Evolutionary conservation across 176 grass and related monocot species (phyloP), one percentile per base, ranked within the genome.

Genomic region (Stipa capillata): DNA sequence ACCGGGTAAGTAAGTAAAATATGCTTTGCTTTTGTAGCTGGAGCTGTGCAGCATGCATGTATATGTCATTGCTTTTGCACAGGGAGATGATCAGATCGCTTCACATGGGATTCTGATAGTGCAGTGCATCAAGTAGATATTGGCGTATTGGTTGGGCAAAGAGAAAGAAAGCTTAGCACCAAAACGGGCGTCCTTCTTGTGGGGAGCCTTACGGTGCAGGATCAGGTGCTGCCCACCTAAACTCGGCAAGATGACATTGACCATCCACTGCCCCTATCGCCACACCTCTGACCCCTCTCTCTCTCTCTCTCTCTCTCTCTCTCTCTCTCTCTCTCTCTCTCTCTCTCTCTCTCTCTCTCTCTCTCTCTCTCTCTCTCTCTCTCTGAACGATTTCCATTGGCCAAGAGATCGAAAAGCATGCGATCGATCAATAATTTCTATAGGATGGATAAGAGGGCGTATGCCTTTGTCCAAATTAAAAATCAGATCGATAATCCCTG

Each of bases 181-280:
- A 23, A n/a, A 74, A 84, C 13, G 4, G 67, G 80, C 20, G 29
- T 15, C 23, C 74, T 88, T 65, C n/a, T 20, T 23, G 7, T 1
- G 65, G 40, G 43, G 52, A 72, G 35, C 17, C 73, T 47, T 73
- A 12, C 3, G 47, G 48, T 9, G 57, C 65, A 16, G 86, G 73
- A 88, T 83, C 86, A 84, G 86, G 74, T 84, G 74, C 86, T 83
- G 68, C 80, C 50, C 49, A 74, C 31, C 86, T 82, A 34, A 32
- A 84, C 65, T 27, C 13, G 80, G 86, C 86, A 88, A 83, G 34
- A 73, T 29, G 80, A 88, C 74, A 59, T 14, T 48, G 74, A 88
- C 80, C 48, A 24, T 52, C 84, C 66, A 8, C 40, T n/a, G 51
- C 52, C 36, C 24, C 14, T 21, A 1, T 16, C 20, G 11, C 29